These are phyloP conservation scores for Fusarium hostae DNA, from an alignment of 2,329 filamentous ascomycete species.

Conservation along the genomic window DNA sequence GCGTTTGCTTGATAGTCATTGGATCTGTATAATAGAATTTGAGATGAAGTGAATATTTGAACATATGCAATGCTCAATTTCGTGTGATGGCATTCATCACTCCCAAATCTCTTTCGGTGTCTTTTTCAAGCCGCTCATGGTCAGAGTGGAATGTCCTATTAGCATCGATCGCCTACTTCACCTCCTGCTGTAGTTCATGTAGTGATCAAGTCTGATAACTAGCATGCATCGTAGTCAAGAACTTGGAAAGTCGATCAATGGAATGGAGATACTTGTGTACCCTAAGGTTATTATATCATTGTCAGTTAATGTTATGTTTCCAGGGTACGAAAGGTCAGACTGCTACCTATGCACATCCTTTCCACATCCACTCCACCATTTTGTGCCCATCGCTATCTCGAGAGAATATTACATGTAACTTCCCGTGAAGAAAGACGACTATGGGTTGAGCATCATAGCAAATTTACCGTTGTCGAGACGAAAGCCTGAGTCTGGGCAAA, in stretches of 20 bases:
- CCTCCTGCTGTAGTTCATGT: no score
- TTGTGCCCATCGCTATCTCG: neutral
- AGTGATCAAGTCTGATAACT: fast-evolving
- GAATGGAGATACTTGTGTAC: no score
- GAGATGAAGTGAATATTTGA: neutral
- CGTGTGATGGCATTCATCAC: no score
- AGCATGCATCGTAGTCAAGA: fast-evolving
- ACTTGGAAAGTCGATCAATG: no score
- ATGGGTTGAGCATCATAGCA: no score
- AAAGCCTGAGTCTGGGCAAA: no score
- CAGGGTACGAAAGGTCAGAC: fast-evolving
- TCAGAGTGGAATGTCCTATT: no score
- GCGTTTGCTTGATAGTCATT: neutral
- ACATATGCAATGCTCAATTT: no score
- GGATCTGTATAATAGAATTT: neutral
- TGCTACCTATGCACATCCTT: neutral
- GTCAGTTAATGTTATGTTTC: neutral
- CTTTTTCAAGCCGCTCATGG: no score
- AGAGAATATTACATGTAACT: no score
- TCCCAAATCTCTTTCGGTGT: neutral
- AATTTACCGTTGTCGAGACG: no score
- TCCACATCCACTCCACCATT: neutral
- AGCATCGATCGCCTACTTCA: neutral
- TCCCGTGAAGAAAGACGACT: no score
- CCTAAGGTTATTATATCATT: neutral